Base-by-base conservation (phyloP, 805 yeast genomes). In the Soucietia sequanensis region DNA sequence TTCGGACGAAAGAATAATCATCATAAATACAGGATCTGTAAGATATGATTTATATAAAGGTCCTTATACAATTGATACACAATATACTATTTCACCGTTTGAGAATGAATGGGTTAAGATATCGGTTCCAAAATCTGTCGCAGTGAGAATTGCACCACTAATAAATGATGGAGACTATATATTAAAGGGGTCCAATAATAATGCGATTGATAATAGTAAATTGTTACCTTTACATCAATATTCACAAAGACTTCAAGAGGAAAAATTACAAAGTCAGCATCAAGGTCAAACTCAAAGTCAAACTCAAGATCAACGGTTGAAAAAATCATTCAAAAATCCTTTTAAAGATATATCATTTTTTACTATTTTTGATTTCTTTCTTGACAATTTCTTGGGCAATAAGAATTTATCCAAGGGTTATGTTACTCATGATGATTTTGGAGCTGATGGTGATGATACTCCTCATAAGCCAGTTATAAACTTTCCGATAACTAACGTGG, bases 41-140 rank as follows among this genome's bases (percentile, higher is more conserved):
- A 73, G 97, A 35, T 91, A 86, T 52, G 96, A 90, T 58, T 60
- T 90, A 30, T 84, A 83, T 62, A 76, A 80, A 52, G 98, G 97
- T 0, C 80, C 83, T 2, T 90, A 82, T 54, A 89, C 95, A 0
- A 63, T 65, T 28, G 95, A 89, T 56, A 71, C 91, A 0, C 84
- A 84, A 46, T 91, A 71, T 52, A 85, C 84, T 28, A 85, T 91
- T 1, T 80, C 95, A 0, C 97, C 98, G 0, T 90, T 88, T 60
- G 70, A 76, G 34, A 88, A 89, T 51, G 72, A 72, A 26, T 91
- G 97, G 97, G 75, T 70, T 21, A 77, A 72, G 32, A 56, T 90
- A 10, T 64, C 71, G 5, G 56, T 90, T 2, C 86, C 93, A 0
- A 66, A 70, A 35, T 40, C 58, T 2, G 50, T 80, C 4, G 95